Percentiles rank a stretch among this genome's conserved stretches.
phyloP scores from a whole-genome alignment of 306 rosid species.

The Cucurbita ficifolia region DNA sequence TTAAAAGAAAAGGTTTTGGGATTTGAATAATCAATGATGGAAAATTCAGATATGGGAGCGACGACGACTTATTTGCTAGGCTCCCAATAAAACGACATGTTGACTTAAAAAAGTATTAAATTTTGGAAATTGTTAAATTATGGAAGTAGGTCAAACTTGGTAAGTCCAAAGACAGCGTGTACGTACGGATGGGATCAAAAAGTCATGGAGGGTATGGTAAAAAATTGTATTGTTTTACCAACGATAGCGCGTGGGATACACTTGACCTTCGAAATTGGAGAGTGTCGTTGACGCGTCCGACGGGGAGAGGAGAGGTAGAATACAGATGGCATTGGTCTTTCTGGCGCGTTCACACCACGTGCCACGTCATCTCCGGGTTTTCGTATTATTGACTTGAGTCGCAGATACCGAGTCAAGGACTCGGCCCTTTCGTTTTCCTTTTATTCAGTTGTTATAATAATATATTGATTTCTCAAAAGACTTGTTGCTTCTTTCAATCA shows the following conservation, averaged over 20 bases:
- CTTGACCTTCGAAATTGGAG: neutral
- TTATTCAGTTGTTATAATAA: neutral
- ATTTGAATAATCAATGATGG: neutral
- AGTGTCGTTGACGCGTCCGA: neutral
- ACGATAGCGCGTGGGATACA: neutral
- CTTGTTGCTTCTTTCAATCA: too few relatives aligned
- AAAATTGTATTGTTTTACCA: neutral
- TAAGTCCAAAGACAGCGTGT: neutral
- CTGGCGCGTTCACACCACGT: neutral
- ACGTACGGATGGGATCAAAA: neutral
- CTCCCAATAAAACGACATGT: neutral
- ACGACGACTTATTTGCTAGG: neutral
- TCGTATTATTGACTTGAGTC: neutral
- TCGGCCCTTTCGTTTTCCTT: neutral
- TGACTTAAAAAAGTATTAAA: neutral
- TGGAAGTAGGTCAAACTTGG: neutral
- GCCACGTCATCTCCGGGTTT: neutral
- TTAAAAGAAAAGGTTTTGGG: neutral
- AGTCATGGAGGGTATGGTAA: neutral
- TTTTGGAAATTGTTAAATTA: neutral
- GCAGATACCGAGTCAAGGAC: neutral
- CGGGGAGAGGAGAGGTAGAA: neutral
- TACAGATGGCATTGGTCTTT: neutral
- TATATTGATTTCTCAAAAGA: neutral
- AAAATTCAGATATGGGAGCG: neutral